Conservation (phyloP, 768 basidiomycete species). For the Termitomyces sp. region DNA sequence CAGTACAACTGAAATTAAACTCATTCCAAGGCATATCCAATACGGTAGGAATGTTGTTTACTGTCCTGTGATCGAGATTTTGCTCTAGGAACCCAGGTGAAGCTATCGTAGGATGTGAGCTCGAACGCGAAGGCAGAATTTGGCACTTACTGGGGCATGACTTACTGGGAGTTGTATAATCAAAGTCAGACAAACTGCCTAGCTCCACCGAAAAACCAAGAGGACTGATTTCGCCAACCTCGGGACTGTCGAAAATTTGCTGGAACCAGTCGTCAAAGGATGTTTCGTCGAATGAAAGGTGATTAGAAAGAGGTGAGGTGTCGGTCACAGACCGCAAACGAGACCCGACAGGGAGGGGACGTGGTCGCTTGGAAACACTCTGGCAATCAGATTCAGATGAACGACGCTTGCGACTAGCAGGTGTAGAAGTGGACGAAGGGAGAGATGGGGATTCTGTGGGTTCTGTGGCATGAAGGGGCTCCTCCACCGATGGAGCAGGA, state of each 20-base stretch:
- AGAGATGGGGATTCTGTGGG: not conserved
- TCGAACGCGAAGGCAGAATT: not conserved
- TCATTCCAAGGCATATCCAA: not conserved
- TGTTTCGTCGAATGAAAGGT: slow-evolving; percentile 10
- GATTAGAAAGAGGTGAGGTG: slow-evolving; percentile 17
- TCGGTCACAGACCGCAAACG: slow-evolving; percentile 23
- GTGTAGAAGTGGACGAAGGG: not conserved
- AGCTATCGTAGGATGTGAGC: not conserved
- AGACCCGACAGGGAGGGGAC: slow-evolving; percentile 12
- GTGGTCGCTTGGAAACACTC: slow-evolving; percentile 21
- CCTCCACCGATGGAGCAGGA: slow-evolving; percentile 7
- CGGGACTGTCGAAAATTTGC: no score
- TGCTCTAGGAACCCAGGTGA: not conserved
- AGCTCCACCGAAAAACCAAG: slow-evolving; percentile 26
- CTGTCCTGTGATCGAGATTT: not conserved
- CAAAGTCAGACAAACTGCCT: slow-evolving; percentile 20
- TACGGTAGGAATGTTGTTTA: not conserved
- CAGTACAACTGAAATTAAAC: not conserved
- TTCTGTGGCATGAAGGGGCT: not conserved
- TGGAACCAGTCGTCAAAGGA: slow-evolving; percentile 31
- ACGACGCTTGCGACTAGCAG: slow-evolving; percentile 28
- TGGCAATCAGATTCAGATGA: slow-evolving; percentile 25
- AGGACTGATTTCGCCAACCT: slow-evolving; percentile 17
- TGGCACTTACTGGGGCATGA: not conserved
- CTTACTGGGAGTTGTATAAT: not conserved